A percentile compares a stretch with the other conserved stretches of the same genome.
phyloP scores from a whole-genome alignment of 2,329 filamentous ascomycete genomes.

The Ophiostoma ips region DNA sequence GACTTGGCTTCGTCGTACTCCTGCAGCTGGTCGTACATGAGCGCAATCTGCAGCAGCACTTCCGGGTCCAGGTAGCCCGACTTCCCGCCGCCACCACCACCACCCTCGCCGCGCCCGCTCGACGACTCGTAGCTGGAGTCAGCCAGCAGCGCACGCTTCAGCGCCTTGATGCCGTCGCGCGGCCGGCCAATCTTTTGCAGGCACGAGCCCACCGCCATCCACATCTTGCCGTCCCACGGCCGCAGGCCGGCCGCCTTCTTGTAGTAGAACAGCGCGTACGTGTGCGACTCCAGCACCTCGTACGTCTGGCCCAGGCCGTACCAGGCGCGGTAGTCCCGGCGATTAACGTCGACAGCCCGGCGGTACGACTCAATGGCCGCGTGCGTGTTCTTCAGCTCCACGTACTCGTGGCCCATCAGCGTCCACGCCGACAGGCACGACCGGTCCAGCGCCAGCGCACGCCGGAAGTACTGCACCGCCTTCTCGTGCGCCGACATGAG shows the following conservation, averaged over 20 bases:
- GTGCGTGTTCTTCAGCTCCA: constrained; percentile 96
- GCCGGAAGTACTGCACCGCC: constrained; percentile 92
- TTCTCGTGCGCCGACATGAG: constrained; percentile 92
- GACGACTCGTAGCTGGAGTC: constrained; percentile 65
- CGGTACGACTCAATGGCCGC: constrained; percentile 95
- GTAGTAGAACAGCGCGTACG: constrained; percentile 95
- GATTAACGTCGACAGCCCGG: constrained; percentile 87
- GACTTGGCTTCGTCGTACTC: constrained; percentile 69
- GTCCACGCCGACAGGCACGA: constrained; percentile 94
- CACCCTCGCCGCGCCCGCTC: constrained; percentile 23
- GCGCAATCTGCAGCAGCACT: constrained; percentile 76
- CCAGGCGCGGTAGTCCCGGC: constrained; percentile 94
- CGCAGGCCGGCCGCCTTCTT: constrained; percentile 84
- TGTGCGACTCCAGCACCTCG: constrained; percentile 94
- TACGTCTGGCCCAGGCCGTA: constrained; percentile 95
- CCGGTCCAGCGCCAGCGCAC: constrained; percentile 78
- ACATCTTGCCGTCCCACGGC: constrained; percentile 98
- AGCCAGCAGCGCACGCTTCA: constrained; percentile 81
- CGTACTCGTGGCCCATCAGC: constrained; percentile 96
- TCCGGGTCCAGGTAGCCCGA: constrained; percentile 68
- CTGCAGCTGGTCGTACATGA: constrained; percentile 70
- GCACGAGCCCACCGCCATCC: constrained; percentile 89
- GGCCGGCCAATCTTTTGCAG: constrained; percentile 78
- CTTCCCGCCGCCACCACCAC: constrained; percentile 37
- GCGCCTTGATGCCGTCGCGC: constrained; percentile 83